Percentiles rank a stretch among this genome's conserved stretches.
Evolutionary conservation across 164 flowering plant species (phyloP).

Genomic region (Magnolia kwangsiensis): DNA sequence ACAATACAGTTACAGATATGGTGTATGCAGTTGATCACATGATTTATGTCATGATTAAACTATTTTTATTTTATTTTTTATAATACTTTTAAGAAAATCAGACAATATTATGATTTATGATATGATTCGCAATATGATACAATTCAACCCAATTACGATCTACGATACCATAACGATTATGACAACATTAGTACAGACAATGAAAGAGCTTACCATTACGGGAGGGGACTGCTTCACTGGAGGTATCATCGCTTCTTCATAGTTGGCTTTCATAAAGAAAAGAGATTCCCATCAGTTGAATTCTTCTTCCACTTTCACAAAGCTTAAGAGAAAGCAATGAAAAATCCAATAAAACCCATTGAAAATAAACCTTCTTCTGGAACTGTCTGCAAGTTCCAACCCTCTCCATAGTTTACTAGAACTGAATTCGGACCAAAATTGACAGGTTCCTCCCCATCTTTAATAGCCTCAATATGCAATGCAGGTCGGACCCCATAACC

Average conservation of each 20-base stretch:
- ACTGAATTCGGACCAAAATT: constrained; percentile 62
- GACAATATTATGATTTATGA: too few relatives aligned
- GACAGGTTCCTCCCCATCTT: constrained; percentile 76
- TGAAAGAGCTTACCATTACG: constrained; percentile 17
- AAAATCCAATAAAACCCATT: constrained; percentile 1
- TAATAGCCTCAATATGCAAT: constrained; percentile 58
- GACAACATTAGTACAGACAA: neutral
- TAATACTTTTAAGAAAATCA: too few relatives aligned
- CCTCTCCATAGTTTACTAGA: constrained; percentile 63
- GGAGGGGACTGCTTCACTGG: constrained; percentile 5
- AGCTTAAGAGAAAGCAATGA: neutral
- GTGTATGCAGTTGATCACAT: too few relatives aligned
- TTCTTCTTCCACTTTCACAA: neutral
- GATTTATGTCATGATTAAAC: too few relatives aligned
- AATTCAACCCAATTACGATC: too few relatives aligned
- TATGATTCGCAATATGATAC: too few relatives aligned
- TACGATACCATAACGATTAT: neutral
- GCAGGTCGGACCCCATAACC: constrained; percentile 30
- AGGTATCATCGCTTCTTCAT: constrained; percentile 9
- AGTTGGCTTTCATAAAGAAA: constrained; percentile 13
- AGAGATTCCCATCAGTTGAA: neutral
- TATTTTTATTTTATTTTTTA: too few relatives aligned
- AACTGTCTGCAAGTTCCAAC: constrained; percentile 74
- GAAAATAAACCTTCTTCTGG: constrained; percentile 29
- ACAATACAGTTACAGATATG: too few relatives aligned